A percentile compares a stretch with the other conserved stretches of the same genome.
These are phyloP conservation scores for Exidia glandulosa DNA, from an alignment of 768 basidiomycete species.

Conservation along the genomic window DNA sequence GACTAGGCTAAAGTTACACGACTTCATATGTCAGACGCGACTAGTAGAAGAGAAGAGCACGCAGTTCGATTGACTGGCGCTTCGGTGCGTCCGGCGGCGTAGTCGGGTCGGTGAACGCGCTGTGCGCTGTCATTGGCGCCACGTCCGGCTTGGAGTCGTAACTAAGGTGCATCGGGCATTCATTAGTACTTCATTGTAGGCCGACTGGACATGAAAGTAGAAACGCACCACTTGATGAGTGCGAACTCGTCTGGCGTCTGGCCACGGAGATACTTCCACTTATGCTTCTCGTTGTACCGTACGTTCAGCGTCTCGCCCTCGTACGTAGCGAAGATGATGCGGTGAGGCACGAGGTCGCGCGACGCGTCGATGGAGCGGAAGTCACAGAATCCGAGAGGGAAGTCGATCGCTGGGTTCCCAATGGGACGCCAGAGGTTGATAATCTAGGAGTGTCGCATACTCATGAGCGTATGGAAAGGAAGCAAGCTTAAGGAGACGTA, in stretches of 20 bases:
- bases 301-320: slow-evolving; percentile 44
- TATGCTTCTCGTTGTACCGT: slow-evolving; percentile 33
- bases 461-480: neutral
- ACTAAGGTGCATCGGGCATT: neutral
- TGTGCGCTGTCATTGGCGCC: slow-evolving; percentile 49
- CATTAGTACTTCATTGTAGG: neutral
- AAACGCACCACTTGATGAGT: slow-evolving; percentile 41
- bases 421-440: slow-evolving; percentile 56
- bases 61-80: slow-evolving; percentile 35
- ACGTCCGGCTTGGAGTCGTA: slow-evolving; percentile 34
- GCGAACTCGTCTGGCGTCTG: slow-evolving; percentile 39
- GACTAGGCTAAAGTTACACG: no score
- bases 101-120: slow-evolving; percentile 45
- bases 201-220: neutral
- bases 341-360: slow-evolving; percentile 33
- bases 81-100: slow-evolving; percentile 38
- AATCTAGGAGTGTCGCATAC: slow-evolving; percentile 35
- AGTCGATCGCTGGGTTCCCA: slow-evolving; percentile 33
- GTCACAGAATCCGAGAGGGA: slow-evolving; percentile 43
- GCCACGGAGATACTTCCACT: slow-evolving; percentile 40
- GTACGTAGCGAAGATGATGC: slow-evolving; percentile 36
- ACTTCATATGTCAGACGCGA: no score
- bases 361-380: slow-evolving; percentile 32
- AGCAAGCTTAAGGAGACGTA: neutral
- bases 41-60: slow-evolving; percentile 31